Percentiles rank a stretch among this genome's conserved stretches.
Evolutionary conservation across 2,329 filamentous ascomycete species (phyloP).

Genomic region (Phoma sp.): DNA sequence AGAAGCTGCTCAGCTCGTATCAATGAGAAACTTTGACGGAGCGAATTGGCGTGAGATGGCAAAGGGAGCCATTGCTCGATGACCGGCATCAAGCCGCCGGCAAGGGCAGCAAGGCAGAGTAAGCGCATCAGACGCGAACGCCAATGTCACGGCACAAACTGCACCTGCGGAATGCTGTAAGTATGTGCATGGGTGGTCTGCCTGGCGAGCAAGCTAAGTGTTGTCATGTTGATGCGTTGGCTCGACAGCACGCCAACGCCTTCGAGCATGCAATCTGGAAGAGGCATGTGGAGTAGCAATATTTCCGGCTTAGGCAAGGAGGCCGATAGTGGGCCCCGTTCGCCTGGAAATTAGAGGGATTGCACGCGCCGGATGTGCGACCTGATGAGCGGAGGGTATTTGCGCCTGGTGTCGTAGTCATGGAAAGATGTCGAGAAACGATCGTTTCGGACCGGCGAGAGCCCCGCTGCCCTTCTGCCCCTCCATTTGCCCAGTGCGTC

Average conservation of each 20-base stretch:
- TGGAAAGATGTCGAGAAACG: slow-evolving; percentile 31
- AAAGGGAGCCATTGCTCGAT: slow-evolving; percentile 34
- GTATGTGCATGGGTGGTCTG: slow-evolving; percentile 49
- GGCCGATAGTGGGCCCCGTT: slow-evolving; percentile 29
- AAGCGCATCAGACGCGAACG: slow-evolving; percentile 48
- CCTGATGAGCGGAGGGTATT: slow-evolving; percentile 23
- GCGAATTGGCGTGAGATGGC: slow-evolving; percentile 42
- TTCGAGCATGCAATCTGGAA: slow-evolving; percentile 48
- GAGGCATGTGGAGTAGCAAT: slow-evolving; percentile 43
- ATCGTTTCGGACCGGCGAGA: slow-evolving; percentile 33
- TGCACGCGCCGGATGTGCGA: slow-evolving; percentile 21
- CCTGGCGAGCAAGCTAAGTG: slow-evolving; percentile 48
- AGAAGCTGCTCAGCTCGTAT: slow-evolving; percentile 35
- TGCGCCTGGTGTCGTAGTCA: slow-evolving; percentile 23
- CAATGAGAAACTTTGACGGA: slow-evolving; percentile 36
- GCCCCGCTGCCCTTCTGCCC: slow-evolving; percentile 32
- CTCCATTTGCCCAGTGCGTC: slow-evolving; percentile 37
- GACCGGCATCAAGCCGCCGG: slow-evolving; percentile 34
- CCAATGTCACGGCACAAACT: slow-evolving; percentile 42
- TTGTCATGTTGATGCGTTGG: slow-evolving; percentile 52
- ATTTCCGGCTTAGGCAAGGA: slow-evolving; percentile 36
- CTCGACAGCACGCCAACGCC: slow-evolving; percentile 49
- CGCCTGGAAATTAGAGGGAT: slow-evolving; percentile 17
- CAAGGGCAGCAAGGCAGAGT: slow-evolving; percentile 46
- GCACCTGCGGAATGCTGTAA: slow-evolving; percentile 37